Percentiles rank a stretch among this genome's conserved stretches.
Evolutionary conservation across 1,139 yeast genomes (phyloP).

Genomic region (Nakaseomyces kungkrabaensis): DNA sequence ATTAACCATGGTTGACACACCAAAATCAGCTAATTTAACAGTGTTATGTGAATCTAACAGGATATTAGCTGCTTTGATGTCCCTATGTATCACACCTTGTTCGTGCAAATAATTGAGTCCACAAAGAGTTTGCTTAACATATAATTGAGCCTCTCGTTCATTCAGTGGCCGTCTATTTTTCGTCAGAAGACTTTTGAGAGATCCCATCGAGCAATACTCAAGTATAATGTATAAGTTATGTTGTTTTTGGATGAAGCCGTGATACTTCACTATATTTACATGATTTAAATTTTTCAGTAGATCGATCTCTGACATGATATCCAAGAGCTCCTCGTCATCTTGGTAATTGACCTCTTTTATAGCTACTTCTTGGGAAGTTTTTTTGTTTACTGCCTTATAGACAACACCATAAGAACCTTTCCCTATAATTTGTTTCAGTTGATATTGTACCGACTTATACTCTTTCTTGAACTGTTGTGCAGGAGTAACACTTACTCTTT

Average conservation of each 20-base stretch:
- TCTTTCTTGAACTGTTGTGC: conserved; percentile 11
- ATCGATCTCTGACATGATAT: conserved; percentile 76
- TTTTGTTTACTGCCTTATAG: conserved; percentile 53
- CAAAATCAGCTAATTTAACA: conserved; percentile 85
- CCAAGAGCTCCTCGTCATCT: conserved; percentile 42
- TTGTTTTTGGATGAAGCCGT: conserved; percentile 70
- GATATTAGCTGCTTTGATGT: conserved; percentile 90
- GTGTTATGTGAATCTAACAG: conserved; percentile 79
- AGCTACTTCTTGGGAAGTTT: conserved; percentile 66
- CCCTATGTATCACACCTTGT: conserved; percentile 89
- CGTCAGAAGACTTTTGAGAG: conserved; percentile 60
- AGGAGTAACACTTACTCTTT: conserved; percentile 17
- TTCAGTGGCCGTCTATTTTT: conserved; percentile 36
- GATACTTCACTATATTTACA: conserved; percentile 79
- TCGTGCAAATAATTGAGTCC: conserved; percentile 77
- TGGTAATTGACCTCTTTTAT: conserved; percentile 68
- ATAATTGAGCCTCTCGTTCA: conserved; percentile 51
- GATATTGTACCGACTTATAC: conserved; percentile 38
- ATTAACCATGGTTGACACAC: conserved; percentile 87
- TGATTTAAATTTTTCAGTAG: conserved; percentile 74
- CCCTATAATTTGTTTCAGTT: conserved; percentile 55
- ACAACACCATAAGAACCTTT: conserved; percentile 77
- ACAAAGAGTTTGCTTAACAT: conserved; percentile 58
- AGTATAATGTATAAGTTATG: conserved; percentile 62
- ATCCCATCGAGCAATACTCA: conserved; percentile 81